Conservation (phyloP, 768 basidiomycete species). For the Crucibulum laeve region DNA sequence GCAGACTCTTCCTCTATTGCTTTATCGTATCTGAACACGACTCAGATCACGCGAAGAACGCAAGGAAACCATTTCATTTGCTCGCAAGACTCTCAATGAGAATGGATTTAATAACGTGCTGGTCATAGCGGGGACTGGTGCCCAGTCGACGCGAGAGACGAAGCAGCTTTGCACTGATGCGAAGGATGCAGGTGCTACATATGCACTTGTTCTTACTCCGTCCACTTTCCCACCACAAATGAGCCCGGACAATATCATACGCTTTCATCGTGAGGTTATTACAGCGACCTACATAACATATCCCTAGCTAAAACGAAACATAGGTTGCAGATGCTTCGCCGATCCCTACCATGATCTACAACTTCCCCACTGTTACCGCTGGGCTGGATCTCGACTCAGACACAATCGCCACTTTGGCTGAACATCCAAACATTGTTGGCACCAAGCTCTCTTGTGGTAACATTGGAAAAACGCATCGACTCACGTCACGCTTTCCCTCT, state of each 20-base stretch:
- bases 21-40: background rate
- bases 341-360: conserved; percentile 77
- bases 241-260: conserved; percentile 56
- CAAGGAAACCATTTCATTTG: conserved; percentile 54
- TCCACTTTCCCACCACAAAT: conserved; percentile 68
- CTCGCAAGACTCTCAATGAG: conserved; percentile 67
- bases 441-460: conserved; percentile 83
- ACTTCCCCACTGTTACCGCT: conserved; percentile 78
- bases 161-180: conserved; percentile 66
- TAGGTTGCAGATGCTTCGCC: conserved; percentile 68
- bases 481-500: conserved; percentile 53
- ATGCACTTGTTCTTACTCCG: conserved; percentile 70
- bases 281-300: background rate
- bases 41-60: conserved; percentile 62
- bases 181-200: conserved; percentile 77
- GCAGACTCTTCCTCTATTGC: conserved; percentile 1
- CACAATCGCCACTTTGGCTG: conserved; percentile 58
- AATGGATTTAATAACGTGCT: conserved; percentile 64
- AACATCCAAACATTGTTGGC: conserved; percentile 84
- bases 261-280: conserved; percentile 61
- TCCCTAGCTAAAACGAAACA: background rate
- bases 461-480: conserved; percentile 78
- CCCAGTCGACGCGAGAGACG: conserved; percentile 75
- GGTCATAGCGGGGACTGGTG: conserved; percentile 82
- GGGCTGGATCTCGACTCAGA: conserved; percentile 86